Conservation (phyloP, 176 grass and related monocot species). For the Ensete glaucum region DNA sequence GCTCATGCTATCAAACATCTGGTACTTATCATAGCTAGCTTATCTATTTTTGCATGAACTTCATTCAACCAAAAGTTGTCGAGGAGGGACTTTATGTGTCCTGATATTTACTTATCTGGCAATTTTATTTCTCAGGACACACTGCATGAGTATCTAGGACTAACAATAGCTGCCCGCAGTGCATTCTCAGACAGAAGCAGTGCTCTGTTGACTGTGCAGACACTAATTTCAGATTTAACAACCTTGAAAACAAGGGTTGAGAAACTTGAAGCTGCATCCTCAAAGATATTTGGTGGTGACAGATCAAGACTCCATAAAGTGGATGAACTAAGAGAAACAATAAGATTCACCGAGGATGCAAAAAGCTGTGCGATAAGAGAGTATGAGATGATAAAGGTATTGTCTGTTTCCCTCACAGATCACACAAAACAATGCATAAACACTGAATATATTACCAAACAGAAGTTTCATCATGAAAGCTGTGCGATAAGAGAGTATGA, state of each 20-base stretch:
- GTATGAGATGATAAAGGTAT: constrained; percentile 97
- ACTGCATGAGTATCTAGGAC: constrained; percentile 81
- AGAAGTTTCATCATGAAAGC: constrained; percentile 27
- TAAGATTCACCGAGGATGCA: constrained; percentile 77
- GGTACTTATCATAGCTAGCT: constrained; percentile 26
- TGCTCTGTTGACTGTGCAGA: constrained; percentile 90
- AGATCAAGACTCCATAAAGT: constrained; percentile 64
- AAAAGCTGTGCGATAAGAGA: constrained; percentile 80
- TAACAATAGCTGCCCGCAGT: constrained; percentile 69
- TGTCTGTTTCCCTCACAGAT: not conserved
- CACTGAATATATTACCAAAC: too few species aligned
- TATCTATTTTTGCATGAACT: not conserved
- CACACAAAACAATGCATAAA: too few species aligned
- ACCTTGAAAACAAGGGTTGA: constrained; percentile 63
- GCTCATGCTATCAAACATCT: constrained; percentile 90
- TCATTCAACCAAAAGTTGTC: not conserved
- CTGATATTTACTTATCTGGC: not conserved
- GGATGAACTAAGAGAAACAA: constrained; percentile 76
- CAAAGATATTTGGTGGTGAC: constrained; percentile 92
- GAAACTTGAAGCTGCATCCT: constrained; percentile 80
- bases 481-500: constrained; percentile 84
- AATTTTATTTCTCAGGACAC: constrained; percentile 50
- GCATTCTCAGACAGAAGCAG: constrained; percentile 87
- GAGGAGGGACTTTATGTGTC: not conserved
- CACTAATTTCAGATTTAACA: constrained; percentile 77